Evolutionary conservation across 345 rosid species (phyloP), one percentile per base, ranked within the genome.

Genomic region (Boechera stricta): DNA sequence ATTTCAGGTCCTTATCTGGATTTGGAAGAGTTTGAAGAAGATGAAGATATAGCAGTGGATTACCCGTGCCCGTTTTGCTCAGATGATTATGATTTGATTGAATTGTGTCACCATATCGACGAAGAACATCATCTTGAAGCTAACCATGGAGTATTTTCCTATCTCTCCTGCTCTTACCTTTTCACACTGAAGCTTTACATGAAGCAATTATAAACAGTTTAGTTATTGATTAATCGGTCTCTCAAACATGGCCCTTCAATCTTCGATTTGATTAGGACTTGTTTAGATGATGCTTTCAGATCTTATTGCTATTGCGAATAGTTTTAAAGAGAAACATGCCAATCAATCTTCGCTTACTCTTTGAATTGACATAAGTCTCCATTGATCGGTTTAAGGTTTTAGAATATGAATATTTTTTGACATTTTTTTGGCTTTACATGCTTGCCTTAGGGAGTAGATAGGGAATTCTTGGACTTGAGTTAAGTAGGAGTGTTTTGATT

Each of bases 31-130:
- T 64, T 36, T n/a, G 82, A 73, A 11, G 81, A 72, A 35, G 82
- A 67, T 16, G 78, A 67, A 10, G 82, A 73, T 51, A n/a, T 60
- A 35, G 52, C 42, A 33, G 53, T 33, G 56, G 78, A 79, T 0
- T 79, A 79, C n/a, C 70, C 66, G 3, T 79, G 82, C 9, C 82
- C 82, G 15, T 79, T 67, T 61, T 79, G 78, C 60, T 53, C 69
- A 5, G 74, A 73, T 53, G 78, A 73, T 42, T 73, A 60, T 73
- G 82, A 79, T 12, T 73, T 79, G 7, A 9, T 77, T 55, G 80
- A 77, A 26, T 64, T 77, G 66, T 70, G 76, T 77, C 67, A 71
- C 24, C 80, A 77, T 35, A 77, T 77, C 3, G 66, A 70, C 7
- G 80, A 77, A 12, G 80, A 77, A 56, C 80, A 77, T 64, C 41